Percentiles rank a stretch among this genome's conserved stretches.
Evolutionary conservation across 23 red algal species (phyloP).

Genomic region (Gracilaria caudata): DNA sequence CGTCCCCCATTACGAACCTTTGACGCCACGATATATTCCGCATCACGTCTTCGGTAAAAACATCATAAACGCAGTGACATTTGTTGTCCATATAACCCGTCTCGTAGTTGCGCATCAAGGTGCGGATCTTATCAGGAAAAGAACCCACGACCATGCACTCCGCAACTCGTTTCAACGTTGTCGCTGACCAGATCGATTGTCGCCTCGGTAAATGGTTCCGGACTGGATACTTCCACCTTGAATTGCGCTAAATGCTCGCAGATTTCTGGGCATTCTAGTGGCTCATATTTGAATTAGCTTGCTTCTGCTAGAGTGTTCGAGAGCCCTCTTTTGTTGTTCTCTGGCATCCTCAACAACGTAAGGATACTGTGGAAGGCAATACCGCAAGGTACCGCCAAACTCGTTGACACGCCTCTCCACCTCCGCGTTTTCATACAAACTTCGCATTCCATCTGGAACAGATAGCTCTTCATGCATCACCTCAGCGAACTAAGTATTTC

Average conservation of each 20-base stretch:
- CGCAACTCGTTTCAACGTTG: neutral
- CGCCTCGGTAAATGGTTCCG: neutral
- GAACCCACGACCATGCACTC: neutral
- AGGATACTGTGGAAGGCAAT: conserved; percentile 4
- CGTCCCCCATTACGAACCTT: neutral
- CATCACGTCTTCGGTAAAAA: neutral
- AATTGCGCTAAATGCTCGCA: conserved; percentile 6
- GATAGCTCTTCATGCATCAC: neutral
- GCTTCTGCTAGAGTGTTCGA: neutral
- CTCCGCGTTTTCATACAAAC: neutral
- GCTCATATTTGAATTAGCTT: neutral
- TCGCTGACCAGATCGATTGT: conserved; percentile 20
- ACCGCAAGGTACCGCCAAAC: neutral
- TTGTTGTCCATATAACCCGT: conserved; percentile 1
- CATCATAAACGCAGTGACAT: neutral
- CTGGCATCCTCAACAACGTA: neutral
- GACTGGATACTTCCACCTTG: neutral
- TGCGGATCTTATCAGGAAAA: neutral
- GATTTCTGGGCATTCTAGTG: neutral
- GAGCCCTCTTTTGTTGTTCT: neutral
- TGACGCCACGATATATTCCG: neutral
- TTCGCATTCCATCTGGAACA: conserved; percentile 1
- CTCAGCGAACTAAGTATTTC: neutral
- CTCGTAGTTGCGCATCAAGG: conserved; percentile 8
- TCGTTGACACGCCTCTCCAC: neutral